Base-by-base conservation (phyloP, 805 yeast genomes). In the Candida piceae region DNA sequence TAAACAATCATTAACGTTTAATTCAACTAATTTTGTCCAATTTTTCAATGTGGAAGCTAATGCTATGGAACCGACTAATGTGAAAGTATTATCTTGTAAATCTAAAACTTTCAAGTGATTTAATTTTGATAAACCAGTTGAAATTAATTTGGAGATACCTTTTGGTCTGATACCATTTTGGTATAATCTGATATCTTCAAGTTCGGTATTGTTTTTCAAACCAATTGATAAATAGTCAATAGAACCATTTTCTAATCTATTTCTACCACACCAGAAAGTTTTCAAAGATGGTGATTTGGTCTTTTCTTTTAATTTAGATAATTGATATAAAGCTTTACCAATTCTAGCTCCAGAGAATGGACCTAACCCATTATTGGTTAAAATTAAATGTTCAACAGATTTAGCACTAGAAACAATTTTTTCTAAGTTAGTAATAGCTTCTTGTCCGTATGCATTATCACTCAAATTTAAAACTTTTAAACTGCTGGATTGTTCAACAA, bases 111-210 rank as follows among this genome's bases (percentile, higher is more conserved):
- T 69, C 50, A 93, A 72, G 17, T 72, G 64, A 19, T 69, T 66
- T 57, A 84, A 78, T 44, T 69, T 58, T 30, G 73, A 60, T 52
- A 93, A 74, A 39, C 97, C 97, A 36, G 81, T 72, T 15, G 66
- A 64, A 48, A 90, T 69, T 53, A 90, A 72, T 48, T 74, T 78
- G 45, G 81, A 74, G 38, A 90, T 80, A 50, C 99, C 99, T 39
- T 77, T 80, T 37, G 95, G 97, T 63, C 99, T 80, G 46, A 93
- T 93, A 57, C 99, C 99, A 60, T 93, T 93, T 66, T 93, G 99
- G 57, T 87, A 90, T 48, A 93, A 70, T 57, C 84, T 79, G 24
- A 50, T 55, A 60, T 84, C 76, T 55, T 89, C 69, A 36, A 78
- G 75, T 9, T 49, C 41, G 29, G 74, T 70, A 60, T 93, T 96